Base-by-base conservation (phyloP, 2,329 filamentous ascomycete species). In the Lasiodiplodia gonubiensis region DNA sequence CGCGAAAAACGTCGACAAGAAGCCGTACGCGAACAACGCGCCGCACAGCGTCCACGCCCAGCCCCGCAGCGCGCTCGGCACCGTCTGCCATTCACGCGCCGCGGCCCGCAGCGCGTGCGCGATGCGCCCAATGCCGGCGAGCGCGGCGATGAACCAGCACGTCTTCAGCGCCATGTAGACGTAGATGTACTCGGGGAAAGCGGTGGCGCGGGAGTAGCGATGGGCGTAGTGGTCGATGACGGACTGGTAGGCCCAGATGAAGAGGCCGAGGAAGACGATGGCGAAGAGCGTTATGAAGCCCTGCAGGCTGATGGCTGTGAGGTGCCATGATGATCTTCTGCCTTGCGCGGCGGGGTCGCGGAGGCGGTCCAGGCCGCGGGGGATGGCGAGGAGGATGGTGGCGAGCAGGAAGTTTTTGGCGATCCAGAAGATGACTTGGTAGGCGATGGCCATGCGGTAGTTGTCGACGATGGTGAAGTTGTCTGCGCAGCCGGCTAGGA, bases 211-310 rank as follows among this genome's bases (percentile, higher is more conserved):
- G 5, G 23, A 18, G 51, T 3, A 30, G 51, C 11, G 18, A 11
- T 7, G 3, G 42, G 7, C n/a, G 42, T 53, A 53, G 10, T 12
- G 2, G 51, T 53, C 51, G 51, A 53, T 53, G 51, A 16, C 51
- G 14, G 51, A 53, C n/a, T 53, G 51, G 51, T 35, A 53, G 51
- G 51, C 51, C 51, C 51, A 53, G 51, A 53, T 33, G 23, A 53
- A 30, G 51, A 53, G 51, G 11, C 23, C 25, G 25, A 53, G 51
- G 25, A n/a, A 53, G 14, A 53, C 51, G 51, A 53, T 18, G 2
- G 16, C 33, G 25, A 53, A 53, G 6, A 53, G 14, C 25, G 25
- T 16, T 2, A 53, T 30, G 11, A 53, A 18, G 14, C 10, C 51
- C 21, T 30, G 14, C 25, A 53, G 14, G 21, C 23, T 12, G n/a